Evolutionary conservation across 2,329 filamentous ascomycete species (phyloP).

Genomic region (Colletotrichum lini): DNA sequence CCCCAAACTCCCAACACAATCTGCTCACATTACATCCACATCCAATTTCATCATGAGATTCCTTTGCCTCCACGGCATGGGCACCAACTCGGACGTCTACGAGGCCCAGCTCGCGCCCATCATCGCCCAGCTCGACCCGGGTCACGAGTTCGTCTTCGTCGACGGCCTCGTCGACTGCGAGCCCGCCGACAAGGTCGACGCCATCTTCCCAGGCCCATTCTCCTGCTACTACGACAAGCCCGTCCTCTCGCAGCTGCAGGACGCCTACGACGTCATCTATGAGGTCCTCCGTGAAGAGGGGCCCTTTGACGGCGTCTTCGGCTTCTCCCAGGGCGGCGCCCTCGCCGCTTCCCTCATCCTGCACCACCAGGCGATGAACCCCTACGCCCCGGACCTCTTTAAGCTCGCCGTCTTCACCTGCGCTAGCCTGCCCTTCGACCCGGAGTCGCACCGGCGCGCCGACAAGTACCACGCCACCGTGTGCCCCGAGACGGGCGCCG

Average conservation of each 20-base stretch:
- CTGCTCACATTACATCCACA: too few relatives aligned
- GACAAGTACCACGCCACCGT: not conserved
- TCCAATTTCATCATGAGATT: too few relatives aligned
- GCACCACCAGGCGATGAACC: not conserved
- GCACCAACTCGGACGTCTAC: conserved; percentile 24
- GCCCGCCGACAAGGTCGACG: not conserved
- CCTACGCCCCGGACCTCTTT: not conserved
- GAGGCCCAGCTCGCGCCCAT: conserved; percentile 5
- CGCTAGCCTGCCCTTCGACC: conserved; percentile 6
- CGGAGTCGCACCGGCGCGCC: not conserved
- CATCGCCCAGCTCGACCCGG: conserved; percentile 6
- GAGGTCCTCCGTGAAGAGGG: conserved; percentile 33
- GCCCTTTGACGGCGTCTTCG: conserved; percentile 42
- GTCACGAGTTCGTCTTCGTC: not conserved
- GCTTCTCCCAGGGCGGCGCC: conserved; percentile 41
- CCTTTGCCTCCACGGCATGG: conserved; percentile 38
- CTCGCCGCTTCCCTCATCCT: conserved; percentile 8
- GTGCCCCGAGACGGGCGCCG: not conserved
- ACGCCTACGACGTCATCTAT: conserved; percentile 24
- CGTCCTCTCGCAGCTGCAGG: not conserved
- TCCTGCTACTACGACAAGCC: conserved; percentile 7
- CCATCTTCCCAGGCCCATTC: conserved; percentile 1
- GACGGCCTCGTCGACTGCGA: conserved; percentile 2
- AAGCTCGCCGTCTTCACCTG: conserved; percentile 11
- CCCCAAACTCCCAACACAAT: too few relatives aligned